Evolutionary conservation across 2,329 filamentous ascomycete species (phyloP), one percentile per base, ranked within the genome.

Genomic region (Furcasterigmium sp.): DNA sequence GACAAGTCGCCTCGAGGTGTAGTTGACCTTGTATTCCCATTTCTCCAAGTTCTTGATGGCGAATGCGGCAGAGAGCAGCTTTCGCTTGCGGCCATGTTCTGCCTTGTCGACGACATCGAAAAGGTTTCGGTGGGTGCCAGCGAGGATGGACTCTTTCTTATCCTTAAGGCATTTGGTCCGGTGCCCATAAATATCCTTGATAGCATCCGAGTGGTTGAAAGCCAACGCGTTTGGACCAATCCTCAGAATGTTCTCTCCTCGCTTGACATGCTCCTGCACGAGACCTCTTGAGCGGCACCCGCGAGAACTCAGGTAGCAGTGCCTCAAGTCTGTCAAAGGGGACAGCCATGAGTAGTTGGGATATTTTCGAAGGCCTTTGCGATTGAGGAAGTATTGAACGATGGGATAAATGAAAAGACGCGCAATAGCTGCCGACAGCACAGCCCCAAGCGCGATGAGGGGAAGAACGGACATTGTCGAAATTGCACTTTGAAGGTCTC

Each of bases 11-110:
- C 64, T 57, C 0, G 65, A 61, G 54, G 75, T 77, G 46, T 77
- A 72, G 13, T 69, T 68, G 3, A 78, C 72, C 48, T 76, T 78
- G 56, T 69, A 67, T 47, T 77, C 74, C 73, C 73, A 77, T 6
- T 60, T 63, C 50, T 76, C 73, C 1, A 77, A 66, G 48, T 76
- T 76, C 57, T 74, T 73, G 42, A 73, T 51, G 0, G 74, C 73
- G 43, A 75, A 77, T 1, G 74, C 73, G 0, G 65, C 64, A 3
- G 72, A 69, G 3, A 79, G 55, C 2, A 73, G 61, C 44, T 71
- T 70, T 19, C 74, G 67, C 55, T 78, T 77, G 9, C 69, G 61
- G 3, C 67, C 62, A 47, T 79, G 75, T 8, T 78, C 72, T 9
- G 59, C 52, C 56, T 72, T 73, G 51, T 78, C 70, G 9, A 72